A percentile compares a stretch with the other conserved stretches of the same genome.
Evolutionary conservation across 495 filamentous ascomycete species (phyloP).

Genomic region (Trichocladium uniseriatum): DNA sequence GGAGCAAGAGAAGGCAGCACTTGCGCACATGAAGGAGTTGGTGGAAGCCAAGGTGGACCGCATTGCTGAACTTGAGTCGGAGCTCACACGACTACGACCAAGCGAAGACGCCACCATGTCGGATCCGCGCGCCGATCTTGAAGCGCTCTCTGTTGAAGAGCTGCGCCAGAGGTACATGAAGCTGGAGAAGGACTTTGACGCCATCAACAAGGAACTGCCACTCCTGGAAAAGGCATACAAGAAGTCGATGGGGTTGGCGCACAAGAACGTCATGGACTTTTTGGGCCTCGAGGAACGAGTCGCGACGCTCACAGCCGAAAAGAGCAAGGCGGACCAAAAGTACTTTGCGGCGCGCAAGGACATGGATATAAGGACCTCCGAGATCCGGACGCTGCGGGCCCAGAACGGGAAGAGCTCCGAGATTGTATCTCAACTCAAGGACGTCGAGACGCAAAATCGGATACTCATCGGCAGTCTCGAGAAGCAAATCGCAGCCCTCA

Average conservation of each 20-base stretch:
- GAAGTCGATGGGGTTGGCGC: conserved; percentile 71
- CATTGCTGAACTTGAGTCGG: conserved; percentile 70
- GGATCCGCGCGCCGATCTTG: conserved; percentile 39
- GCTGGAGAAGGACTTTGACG: conserved; percentile 66
- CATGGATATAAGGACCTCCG: conserved; percentile 69
- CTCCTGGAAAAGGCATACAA: conserved; percentile 81
- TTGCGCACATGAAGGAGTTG: conserved; percentile 67
- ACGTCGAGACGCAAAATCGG: conserved; percentile 59
- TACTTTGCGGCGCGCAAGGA: conserved; percentile 92
- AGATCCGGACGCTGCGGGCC: conserved; percentile 63
- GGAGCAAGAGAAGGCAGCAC: conserved; percentile 60
- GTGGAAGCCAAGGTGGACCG: conserved; percentile 62
- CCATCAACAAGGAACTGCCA: conserved; percentile 77
- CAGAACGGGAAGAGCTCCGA: conserved; percentile 88
- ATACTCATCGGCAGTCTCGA: conserved; percentile 70
- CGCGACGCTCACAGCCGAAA: conserved; percentile 67
- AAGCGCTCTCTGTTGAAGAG: conserved; percentile 52
- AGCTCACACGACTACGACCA: conserved; percentile 61
- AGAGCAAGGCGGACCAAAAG: conserved; percentile 93
- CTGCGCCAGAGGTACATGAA: conserved; percentile 61
- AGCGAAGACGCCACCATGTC: conserved; percentile 34
- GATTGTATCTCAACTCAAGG: conserved; percentile 86
- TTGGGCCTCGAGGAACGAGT: conserved; percentile 69
- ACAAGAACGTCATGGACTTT: conserved; percentile 74
- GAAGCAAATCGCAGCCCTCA: conserved; percentile 76